Percentiles rank a stretch among this genome's conserved stretches.
Evolutionary conservation across 352 stramenopile species (phyloP).

Genomic region (Pilasporangium apinafurcum): DNA sequence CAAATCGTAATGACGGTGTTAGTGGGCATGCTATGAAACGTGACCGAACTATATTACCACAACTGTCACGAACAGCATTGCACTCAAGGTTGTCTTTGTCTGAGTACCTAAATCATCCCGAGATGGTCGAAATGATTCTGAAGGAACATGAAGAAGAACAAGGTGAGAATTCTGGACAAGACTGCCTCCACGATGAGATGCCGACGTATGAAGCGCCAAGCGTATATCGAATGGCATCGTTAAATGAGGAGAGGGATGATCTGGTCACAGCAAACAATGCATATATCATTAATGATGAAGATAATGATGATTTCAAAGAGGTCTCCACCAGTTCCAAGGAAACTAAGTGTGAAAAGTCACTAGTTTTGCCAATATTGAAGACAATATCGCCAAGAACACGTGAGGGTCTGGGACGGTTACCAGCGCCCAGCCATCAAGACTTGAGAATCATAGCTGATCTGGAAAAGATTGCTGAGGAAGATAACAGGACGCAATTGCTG

Average conservation of each 20-base stretch:
- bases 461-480: slow-evolving; percentile 22
- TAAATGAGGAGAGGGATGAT: no score
- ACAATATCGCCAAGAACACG: slow-evolving; percentile 45
- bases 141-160: slow-evolving; percentile 3
- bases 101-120: slow-evolving; percentile 40
- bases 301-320: background rate
- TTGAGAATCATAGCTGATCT: slow-evolving; percentile 32
- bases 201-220: no score
- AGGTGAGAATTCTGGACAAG: no score
- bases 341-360: background rate
- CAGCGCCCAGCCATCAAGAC: slow-evolving; percentile 24
- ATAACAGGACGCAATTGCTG: slow-evolving; percentile 15
- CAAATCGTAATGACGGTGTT: no score
- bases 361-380: slow-evolving; percentile 31
- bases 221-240: no score
- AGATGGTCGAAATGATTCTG: slow-evolving; percentile 24
- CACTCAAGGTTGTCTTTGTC: slow-evolving; percentile 16
- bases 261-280: background rate
- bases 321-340: background rate
- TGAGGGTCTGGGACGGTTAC: slow-evolving; percentile 27
- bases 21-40: no score
- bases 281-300: background rate
- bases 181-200: no score
- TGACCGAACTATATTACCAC: background rate
- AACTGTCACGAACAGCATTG: background rate